These are phyloP conservation scores for Agrostemma githago DNA, from an alignment of 148 eudicot species.

Conservation along the genomic window DNA sequence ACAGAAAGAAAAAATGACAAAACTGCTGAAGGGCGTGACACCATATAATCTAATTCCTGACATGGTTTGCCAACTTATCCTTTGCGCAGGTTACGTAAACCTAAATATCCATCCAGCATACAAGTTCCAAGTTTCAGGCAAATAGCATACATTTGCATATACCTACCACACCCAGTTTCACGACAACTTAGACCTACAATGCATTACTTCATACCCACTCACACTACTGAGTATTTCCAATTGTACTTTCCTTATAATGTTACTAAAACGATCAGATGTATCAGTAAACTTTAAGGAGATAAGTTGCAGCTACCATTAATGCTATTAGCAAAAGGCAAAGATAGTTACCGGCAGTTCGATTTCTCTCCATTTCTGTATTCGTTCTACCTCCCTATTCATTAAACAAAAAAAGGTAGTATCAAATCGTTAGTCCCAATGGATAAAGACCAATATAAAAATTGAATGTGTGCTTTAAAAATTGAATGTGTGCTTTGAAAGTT, in stretches of 20 bases:
- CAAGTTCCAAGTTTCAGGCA: background rate
- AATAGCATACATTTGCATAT: background rate
- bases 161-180: background rate
- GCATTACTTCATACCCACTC: background rate
- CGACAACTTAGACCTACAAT: background rate
- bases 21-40: background rate
- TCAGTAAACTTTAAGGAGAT: background rate
- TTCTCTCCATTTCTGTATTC: conserved; percentile 38
- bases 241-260: background rate
- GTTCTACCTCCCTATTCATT: conserved; percentile 35
- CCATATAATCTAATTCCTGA: background rate
- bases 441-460: background rate
- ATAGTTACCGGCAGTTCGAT: conserved; percentile 36
- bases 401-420: background rate
- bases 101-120: background rate
- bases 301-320: conserved; percentile 5
- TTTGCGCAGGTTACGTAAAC: background rate
- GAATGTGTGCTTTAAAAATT: background rate
- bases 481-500: background rate
- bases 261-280: background rate
- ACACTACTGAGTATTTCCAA: background rate
- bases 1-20: background rate
- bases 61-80: background rate
- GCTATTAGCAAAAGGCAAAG: conserved; percentile 1
- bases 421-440: background rate